Evolutionary conservation across 2,329 filamentous ascomycete species (phyloP), one percentile per base, ranked within the genome.

Genomic region (Fusarium zealandicum): DNA sequence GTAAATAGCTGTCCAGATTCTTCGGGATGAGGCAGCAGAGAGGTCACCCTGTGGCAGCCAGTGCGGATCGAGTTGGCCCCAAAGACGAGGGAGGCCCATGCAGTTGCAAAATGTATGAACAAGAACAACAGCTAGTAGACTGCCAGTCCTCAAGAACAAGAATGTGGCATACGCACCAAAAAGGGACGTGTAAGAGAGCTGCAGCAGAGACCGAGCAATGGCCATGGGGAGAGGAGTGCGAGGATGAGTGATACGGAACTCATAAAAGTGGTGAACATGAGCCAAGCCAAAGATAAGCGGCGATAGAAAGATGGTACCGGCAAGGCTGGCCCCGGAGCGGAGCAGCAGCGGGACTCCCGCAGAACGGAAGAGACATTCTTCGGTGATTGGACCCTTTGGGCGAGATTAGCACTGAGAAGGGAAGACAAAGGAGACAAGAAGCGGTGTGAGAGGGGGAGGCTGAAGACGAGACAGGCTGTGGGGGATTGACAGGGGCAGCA

Each of bases 111-210:
- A 95, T 9, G 85, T 82, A 70, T 99, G 95, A 5, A 90, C 88
- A 16, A 87, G 70, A 46, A 93, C 87, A 27, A 89, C 89, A 11
- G 90, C 87, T 33, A 88, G 80, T 32, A 98, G 75, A 40, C 89
- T 96, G 4, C 92, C 92, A 0, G 92, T 96, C 30, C 93, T 87
- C 16, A 99, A 71, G 69, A 90, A 96, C 16, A 97, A 68, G 67
- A 98, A 99, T 0, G 91, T 92, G 5, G 90, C 93, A 74, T 95
- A 96, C 74, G 92, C 92, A 57, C 95, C 95, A 69, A 99, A 99
- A 5, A 98, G 74, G 6, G 91, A 93, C 0, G 95, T 99, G 74
- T 96, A 99, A 4, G 82, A 80, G 67, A 99, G 89, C 71, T 98
- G 95, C 62, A 98, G 82, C 10, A 92, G 62, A 2, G 91, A 92